Base-by-base conservation (phyloP, 2,329 filamentous ascomycete genomes). In the Calonectria ilicicola region DNA sequence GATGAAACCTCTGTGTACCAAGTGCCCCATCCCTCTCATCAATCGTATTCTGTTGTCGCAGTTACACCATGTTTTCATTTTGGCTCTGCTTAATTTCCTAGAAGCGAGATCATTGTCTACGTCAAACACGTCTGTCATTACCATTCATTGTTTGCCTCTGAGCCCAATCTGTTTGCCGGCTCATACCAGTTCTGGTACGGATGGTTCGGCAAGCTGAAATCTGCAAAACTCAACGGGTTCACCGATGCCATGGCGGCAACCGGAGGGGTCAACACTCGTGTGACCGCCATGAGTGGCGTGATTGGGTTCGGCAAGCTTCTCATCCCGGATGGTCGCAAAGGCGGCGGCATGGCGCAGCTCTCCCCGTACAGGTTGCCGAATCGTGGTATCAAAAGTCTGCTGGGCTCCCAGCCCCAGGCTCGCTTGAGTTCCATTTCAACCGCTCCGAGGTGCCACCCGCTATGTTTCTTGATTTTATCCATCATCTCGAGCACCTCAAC, bases 131-230 rank as follows among this genome's bases (percentile, higher is more conserved):
- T 26, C 5, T 12, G 12, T 19, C 40, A 40, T 60, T n/a, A 60
- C 60, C 47, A 63, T 9, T 38, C 70, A n/a, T 53, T 42, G 29
- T 32, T 56, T 32, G 29, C 12, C 23, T 46, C 65, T 1, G 66
- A 21, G 23, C 65, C 64, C 6, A 69, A 72, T 56, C 83, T 87
- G 76, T 89, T 93, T 1, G 94, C 93, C 42, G 94, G 92, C 74
- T 95, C 92, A 78, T 96, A 97, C 83, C 93, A 93, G 64, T 92
- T 91, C 80, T 95, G 93, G 80, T 97, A 97, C 1, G 95, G 94
- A 83, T 96, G 94, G 75, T 95, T 92, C 5, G 94, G 93, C 77
- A 93, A 87, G 27, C 88, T 93, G 81, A 97, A 97, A 80, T 97
- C 94, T 1, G 94, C 94, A 27, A 90, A 91, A 76, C 93, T 89